Base-by-base conservation (phyloP, 257 asterid genomes). In the Schizonepeta tenuifolia region DNA sequence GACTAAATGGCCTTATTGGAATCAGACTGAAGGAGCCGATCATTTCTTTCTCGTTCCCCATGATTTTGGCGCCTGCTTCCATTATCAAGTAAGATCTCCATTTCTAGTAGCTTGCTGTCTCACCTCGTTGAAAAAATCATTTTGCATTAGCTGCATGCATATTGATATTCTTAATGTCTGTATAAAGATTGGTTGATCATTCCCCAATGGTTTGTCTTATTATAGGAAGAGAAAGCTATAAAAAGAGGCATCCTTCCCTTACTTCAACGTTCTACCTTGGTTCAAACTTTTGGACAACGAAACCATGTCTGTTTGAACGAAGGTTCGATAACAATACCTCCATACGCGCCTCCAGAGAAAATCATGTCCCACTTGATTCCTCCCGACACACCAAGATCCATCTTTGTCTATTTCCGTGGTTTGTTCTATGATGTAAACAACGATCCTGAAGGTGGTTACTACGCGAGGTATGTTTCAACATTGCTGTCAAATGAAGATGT, bases 11-110 rank as follows among this genome's bases (percentile, higher is more conserved):
- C 97, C 92, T 18, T 86, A 77, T 77, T 91, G 97, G 97, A 91
- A 91, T 57, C 82, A 89, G 69, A 87, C 95, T 15, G 94, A 86
- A 75, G 97, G 96, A 46, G 96, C 92, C 20, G 91, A 91, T 86
- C 96, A 91, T 77, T 89, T 91, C 85, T 89, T 91, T 58, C 86
- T 91, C n/a, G 86, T 78, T 49, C 96, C 97, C n/a, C 97, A 90
- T 77, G 97, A 90, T 83, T 90, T 90, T 72, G 97, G 94, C 28
- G 94, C 97, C 18, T 90, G 97, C 80, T 90, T 90, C 65, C 97
- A 90, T 81, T 90, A 90, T 86, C 92, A 77, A 73, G 96, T 87
- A 69, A 85, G 86, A 14, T 12, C 28, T 70, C 75, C 33, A 26
- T 24, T 11, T 40, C 61, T 67, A 13, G 6, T 50, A 5, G 60